Evolutionary conservation across 2,329 filamentous ascomycete genomes (phyloP).

Genomic region (Trichophyton verrucosum): DNA sequence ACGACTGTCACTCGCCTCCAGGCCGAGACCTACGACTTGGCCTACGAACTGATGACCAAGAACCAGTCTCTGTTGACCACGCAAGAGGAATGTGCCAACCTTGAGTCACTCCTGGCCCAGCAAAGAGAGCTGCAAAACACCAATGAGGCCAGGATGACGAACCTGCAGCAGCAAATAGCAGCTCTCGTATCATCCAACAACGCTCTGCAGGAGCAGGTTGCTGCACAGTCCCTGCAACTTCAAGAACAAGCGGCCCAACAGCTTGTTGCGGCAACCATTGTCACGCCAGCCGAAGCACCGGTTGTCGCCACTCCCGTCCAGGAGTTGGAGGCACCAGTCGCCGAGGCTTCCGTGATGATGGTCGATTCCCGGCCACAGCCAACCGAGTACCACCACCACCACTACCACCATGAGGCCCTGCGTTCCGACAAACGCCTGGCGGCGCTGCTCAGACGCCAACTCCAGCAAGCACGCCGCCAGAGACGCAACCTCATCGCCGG

Average conservation of each 20-base stretch:
- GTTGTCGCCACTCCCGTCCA: not conserved
- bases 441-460: conserved; percentile 6
- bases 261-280: not conserved
- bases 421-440: conserved; percentile 1
- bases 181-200: conserved; percentile 3
- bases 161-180: conserved; percentile 1
- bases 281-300: not conserved
- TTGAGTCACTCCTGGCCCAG: not conserved
- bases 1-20: conserved; percentile 4
- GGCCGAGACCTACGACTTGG: not conserved
- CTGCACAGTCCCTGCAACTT: conserved; percentile 1
- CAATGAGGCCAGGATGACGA: conserved; percentile 5
- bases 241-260: not conserved
- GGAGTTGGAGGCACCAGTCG: not conserved
- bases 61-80: not conserved
- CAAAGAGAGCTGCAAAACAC: not conserved
- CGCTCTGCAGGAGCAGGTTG: not conserved
- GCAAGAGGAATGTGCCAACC: not conserved
- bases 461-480: conserved; percentile 2
- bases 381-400: not conserved
- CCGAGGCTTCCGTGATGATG: not conserved
- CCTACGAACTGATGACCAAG: not conserved
- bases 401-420: not conserved
- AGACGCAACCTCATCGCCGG: not conserved
- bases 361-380: not conserved